Base-by-base conservation (phyloP, 345 rosid species). In the Hibiscus syriacus region DNA sequence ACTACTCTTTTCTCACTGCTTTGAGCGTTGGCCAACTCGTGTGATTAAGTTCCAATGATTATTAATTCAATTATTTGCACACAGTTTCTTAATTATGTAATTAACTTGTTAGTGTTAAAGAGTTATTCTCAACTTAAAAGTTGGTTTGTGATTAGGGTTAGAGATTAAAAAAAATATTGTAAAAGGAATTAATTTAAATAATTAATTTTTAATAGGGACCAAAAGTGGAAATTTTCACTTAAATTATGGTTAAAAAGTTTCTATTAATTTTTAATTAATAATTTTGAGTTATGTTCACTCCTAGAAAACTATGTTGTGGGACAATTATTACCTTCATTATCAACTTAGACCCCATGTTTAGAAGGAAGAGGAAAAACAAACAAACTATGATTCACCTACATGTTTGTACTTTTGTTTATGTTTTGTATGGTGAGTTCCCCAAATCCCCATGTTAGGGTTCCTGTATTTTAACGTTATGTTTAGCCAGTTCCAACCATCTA, bases 391-490 rank as follows among this genome's bases (percentile, higher is more conserved):
- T 6, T 29, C 10, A 53, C 10, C 19, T 29, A 29, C 38, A 57
- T 57, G 62, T 57, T 56, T 0, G n/a, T n/a, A n/a, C n/a, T n/a
- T n/a, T n/a, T n/a, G n/a, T n/a, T n/a, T n/a, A n/a, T n/a, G n/a
- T n/a, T n/a, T n/a, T n/a, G 1, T 30, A 36, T 9, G 41, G 41
- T 43, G 25, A n/a, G 8, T 58, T 3, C 12, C 43, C 49, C 17
- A 45, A 36, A 19, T 36, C 25, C 50, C 66, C 66, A 61, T 61
- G 71, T 69, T 74, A 77, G 72, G 16, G 41, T 3, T 49, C 27
- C 4, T n/a, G 49, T 49, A 66, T 66, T 66, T 66, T 29, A 66
- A 29, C 56, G 5, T 17, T 1, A 20, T 49, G 45, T n/a, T 27
- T 12, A 49, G 3, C 54, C 74, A 60, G 19, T 60, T 36, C 17